Percentiles rank a stretch among this genome's conserved stretches.
phyloP scores from a whole-genome alignment of 2,329 filamentous ascomycete species.

The Beauveria sp. region DNA sequence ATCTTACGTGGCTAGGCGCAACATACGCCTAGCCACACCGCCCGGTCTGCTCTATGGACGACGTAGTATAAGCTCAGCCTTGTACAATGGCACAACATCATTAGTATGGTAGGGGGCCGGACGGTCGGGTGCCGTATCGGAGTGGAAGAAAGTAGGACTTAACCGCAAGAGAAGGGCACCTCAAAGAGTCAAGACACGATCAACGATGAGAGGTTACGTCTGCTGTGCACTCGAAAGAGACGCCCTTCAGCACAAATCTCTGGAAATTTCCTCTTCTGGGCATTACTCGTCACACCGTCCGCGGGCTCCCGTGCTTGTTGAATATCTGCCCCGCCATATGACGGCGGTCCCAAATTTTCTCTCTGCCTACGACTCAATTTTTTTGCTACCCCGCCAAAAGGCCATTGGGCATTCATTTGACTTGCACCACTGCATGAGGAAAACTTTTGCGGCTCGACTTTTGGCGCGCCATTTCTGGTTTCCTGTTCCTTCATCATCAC shows the following conservation, averaged over 20 bases:
- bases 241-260: neutral
- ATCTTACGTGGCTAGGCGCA: too few relatives aligned
- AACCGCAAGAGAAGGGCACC: too few relatives aligned
- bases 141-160: too few relatives aligned
- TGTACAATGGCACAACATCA: too few relatives aligned
- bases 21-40: too few relatives aligned
- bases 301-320: neutral
- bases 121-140: too few relatives aligned
- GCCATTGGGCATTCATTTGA: neutral
- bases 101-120: too few relatives aligned
- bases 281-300: neutral
- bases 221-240: neutral
- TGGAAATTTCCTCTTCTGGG: conserved; percentile 1
- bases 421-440: conserved; percentile 5
- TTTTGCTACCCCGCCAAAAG: conserved; percentile 1
- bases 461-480: conserved; percentile 2
- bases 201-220: neutral
- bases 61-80: too few relatives aligned
- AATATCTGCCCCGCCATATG: conserved; percentile 2
- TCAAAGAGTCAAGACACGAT: neutral
- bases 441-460: conserved; percentile 10
- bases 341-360: neutral
- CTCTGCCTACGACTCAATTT: neutral
- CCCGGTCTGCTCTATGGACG: too few relatives aligned
- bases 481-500: conserved; percentile 11